A percentile compares a stretch with the other conserved stretches of the same genome.
Conservation (phyloP, 208 protist species). For the Wallacemonas sp. region DNA sequence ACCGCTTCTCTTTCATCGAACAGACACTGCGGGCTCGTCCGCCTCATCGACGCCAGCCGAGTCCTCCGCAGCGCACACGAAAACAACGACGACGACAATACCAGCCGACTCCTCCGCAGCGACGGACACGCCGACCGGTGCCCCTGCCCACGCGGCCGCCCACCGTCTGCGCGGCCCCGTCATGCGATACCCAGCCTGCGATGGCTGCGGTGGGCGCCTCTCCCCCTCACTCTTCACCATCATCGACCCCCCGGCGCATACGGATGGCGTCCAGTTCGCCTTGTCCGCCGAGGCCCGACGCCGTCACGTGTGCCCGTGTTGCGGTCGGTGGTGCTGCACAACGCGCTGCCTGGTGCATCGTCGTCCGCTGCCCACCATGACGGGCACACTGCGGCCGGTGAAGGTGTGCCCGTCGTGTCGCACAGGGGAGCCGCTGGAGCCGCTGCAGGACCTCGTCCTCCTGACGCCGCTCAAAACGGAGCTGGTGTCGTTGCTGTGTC, state of each 20-base stretch:
- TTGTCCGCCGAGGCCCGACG: slow-evolving; percentile 47
- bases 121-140: too few relatives aligned
- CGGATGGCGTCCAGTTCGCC: background rate
- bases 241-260: background rate
- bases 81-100: too few relatives aligned
- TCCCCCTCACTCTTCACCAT: slow-evolving; percentile 15
- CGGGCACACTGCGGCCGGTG: slow-evolving; percentile 20
- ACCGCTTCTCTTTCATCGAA: slow-evolving; percentile 19
- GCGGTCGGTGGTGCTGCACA: slow-evolving; percentile 63
- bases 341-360: slow-evolving; percentile 51
- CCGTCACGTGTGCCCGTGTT: slow-evolving; percentile 62
- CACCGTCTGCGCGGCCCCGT: background rate
- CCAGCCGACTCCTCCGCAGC: background rate
- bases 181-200: slow-evolving; percentile 15
- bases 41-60: background rate
- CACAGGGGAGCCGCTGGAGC: slow-evolving; percentile 52
- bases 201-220: slow-evolving; percentile 29
- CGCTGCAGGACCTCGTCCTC: slow-evolving; percentile 73
- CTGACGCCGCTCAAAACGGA: slow-evolving; percentile 67
- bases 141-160: too few relatives aligned
- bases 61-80: background rate
- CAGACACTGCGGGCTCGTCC: background rate
- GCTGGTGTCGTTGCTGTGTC: slow-evolving; percentile 53
- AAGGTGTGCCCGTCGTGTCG: slow-evolving; percentile 64
- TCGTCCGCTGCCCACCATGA: slow-evolving; percentile 60